Evolutionary conservation across 345 rosid genomes (phyloP).

Genomic region (Eucalyptus pauciflora): DNA sequence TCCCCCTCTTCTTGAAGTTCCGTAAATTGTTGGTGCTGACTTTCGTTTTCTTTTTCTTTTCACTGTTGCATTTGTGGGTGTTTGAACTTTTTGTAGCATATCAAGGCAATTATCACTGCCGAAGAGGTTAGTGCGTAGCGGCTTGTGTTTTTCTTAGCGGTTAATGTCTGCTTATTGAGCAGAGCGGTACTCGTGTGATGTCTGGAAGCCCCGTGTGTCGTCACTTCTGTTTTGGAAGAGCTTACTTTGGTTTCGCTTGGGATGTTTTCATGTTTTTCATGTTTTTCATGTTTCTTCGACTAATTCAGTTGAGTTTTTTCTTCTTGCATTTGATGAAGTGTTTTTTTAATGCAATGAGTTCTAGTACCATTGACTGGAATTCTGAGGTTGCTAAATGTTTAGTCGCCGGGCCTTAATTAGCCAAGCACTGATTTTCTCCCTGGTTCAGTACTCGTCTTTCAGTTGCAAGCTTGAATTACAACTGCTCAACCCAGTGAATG

Average conservation of each 20-base stretch:
- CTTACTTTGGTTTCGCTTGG: not conserved
- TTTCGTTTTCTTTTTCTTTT: not conserved
- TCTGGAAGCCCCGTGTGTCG: not conserved
- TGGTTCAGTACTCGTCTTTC: not conserved
- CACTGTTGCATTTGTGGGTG: not conserved
- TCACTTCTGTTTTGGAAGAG: not conserved
- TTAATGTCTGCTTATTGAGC: not conserved
- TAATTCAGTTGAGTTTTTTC: not conserved
- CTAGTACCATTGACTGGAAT: not conserved
- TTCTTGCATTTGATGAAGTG: not conserved
- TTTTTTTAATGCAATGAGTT: not conserved
- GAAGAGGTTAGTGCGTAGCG: slow-evolving; percentile 54
- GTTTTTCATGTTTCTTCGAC: not conserved
- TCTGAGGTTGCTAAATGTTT: not conserved
- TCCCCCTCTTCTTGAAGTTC: not conserved
- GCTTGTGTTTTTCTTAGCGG: not conserved
- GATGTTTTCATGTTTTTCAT: not conserved
- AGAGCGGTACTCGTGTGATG: not conserved
- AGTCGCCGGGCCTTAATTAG: not conserved
- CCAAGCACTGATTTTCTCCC: not conserved
- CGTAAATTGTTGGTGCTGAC: not conserved
- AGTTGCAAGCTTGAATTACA: not conserved
- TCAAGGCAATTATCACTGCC: slow-evolving; percentile 89
- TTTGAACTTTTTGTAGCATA: slow-evolving; percentile 39
- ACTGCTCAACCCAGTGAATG: not conserved